Percentiles rank a stretch among this genome's conserved stretches.
These are phyloP conservation scores for Triticum turgidum DNA, from an alignment of 176 grass and related monocot genomes.

Conservation along the genomic window DNA sequence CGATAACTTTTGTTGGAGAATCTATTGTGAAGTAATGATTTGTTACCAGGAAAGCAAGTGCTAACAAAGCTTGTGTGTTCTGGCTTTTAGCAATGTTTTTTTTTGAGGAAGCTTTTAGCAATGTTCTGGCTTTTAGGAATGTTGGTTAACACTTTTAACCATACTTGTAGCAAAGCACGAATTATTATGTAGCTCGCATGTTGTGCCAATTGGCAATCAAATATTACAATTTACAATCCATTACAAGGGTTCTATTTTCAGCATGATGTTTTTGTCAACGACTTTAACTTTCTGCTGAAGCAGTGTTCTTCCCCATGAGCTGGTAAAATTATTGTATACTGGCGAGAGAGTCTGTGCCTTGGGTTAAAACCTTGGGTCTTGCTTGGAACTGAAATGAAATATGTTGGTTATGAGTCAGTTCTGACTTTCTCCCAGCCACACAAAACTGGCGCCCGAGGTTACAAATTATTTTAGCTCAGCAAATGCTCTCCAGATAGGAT, in stretches of 20 bases:
- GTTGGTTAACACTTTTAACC: not conserved
- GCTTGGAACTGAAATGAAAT: not conserved
- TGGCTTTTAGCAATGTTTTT: not conserved
- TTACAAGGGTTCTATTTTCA: too few relatives aligned
- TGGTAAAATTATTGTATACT: not conserved
- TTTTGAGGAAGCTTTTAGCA: too few relatives aligned
- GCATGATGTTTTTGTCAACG: not conserved
- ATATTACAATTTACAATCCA: not conserved
- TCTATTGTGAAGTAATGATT: not conserved
- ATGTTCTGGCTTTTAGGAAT: not conserved
- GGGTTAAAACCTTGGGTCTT: not conserved
- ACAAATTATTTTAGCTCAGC: not conserved
- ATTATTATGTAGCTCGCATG: not conserved
- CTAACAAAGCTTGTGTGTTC: not conserved
- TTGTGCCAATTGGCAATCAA: not conserved
- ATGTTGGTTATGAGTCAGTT: not conserved
- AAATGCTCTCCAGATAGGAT: not conserved
- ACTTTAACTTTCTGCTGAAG: not conserved
- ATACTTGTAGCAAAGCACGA: not conserved
- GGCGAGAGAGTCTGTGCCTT: not conserved
- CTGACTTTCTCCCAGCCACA: not conserved
- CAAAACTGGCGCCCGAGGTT: not conserved
- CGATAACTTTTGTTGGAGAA: not conserved
- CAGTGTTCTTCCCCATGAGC: not conserved
- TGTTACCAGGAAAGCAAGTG: not conserved